phyloP scores from a whole-genome alignment of 768 basidiomycete genomes.

The Rhodosporidiobolus sp. region DNA sequence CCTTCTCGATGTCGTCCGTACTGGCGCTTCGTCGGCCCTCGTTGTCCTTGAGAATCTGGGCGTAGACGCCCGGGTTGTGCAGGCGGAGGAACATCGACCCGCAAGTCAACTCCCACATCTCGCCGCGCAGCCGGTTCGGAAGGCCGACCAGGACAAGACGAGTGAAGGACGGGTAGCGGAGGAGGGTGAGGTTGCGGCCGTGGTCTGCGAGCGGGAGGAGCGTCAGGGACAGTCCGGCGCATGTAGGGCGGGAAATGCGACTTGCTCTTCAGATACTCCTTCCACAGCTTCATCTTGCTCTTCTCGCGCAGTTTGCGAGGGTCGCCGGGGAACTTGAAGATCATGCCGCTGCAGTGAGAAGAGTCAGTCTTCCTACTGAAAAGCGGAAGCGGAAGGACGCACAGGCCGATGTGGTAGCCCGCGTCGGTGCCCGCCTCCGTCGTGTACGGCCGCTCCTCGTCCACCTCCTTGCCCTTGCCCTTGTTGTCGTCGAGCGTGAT shows the following conservation, averaged over 20 bases:
- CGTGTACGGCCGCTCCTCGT: constrained; percentile 49
- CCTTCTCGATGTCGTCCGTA: constrained; percentile 98
- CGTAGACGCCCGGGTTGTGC: constrained; percentile 77
- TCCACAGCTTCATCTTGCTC: constrained; percentile 95
- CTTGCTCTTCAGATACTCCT: constrained; percentile 74
- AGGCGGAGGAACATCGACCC: constrained; percentile 90
- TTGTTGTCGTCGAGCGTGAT: constrained; percentile 45
- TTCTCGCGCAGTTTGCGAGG: constrained; percentile 88
- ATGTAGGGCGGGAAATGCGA: neutral
- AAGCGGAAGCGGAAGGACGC: neutral
- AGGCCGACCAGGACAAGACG: constrained; percentile 96
- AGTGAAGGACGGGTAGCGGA: constrained; percentile 94
- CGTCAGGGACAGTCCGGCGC: constrained; percentile 14
- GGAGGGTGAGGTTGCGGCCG: constrained; percentile 87
- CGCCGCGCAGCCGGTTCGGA: constrained; percentile 88
- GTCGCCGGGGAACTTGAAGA: constrained; percentile 86
- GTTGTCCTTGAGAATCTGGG: constrained; percentile 69
- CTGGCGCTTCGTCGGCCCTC: constrained; percentile 75
- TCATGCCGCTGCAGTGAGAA: constrained; percentile 6
- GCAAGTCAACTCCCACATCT: constrained; percentile 96
- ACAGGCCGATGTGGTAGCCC: constrained; percentile 38
- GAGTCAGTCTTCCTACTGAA: neutral
- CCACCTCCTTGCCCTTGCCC: constrained; percentile 42
- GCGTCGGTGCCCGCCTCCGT: constrained; percentile 49
- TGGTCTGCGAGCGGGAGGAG: constrained; percentile 59